Percentiles rank a stretch among this genome's conserved stretches.
Evolutionary conservation across 2,329 filamentous ascomycete species (phyloP).

Genomic region (Tolypocladium capitatum): DNA sequence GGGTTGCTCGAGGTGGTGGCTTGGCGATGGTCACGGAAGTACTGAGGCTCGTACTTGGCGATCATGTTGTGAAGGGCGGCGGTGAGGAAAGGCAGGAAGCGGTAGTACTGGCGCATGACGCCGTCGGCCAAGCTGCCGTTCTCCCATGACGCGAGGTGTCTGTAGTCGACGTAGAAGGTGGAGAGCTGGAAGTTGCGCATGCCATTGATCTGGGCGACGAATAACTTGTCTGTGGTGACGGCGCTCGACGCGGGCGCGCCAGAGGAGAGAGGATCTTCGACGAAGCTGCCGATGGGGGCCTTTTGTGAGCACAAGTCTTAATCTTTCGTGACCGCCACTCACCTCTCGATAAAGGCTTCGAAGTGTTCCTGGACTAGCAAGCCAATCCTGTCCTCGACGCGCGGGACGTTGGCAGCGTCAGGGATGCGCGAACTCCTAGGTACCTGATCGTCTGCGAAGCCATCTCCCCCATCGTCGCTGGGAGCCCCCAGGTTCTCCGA

Average conservation of each 20-base stretch:
- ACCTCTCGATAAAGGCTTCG: constrained; percentile 69
- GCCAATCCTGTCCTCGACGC: constrained; percentile 65
- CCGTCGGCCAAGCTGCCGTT: constrained; percentile 74
- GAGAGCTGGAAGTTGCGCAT: constrained; percentile 65
- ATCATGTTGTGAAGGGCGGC: constrained; percentile 85
- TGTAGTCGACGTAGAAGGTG: constrained; percentile 77
- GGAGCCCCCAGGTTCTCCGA: constrained; percentile 46
- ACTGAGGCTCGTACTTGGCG: constrained; percentile 83
- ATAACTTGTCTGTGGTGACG: constrained; percentile 67
- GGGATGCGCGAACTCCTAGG: constrained; percentile 35
- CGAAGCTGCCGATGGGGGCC: constrained; percentile 34
- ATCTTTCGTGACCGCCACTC: constrained; percentile 2
- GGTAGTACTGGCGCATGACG: constrained; percentile 84
- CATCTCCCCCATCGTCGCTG: constrained; percentile 50
- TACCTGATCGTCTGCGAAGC: constrained; percentile 52
- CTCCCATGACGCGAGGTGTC: constrained; percentile 64
- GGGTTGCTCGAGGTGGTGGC: constrained; percentile 61
- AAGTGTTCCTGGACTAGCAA: constrained; percentile 64
- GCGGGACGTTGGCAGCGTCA: constrained; percentile 43
- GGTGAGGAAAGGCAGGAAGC: constrained; percentile 84
- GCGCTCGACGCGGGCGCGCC: constrained; percentile 54
- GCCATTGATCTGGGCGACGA: constrained; percentile 70
- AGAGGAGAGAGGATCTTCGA: constrained; percentile 54
- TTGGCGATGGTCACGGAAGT: constrained; percentile 86
- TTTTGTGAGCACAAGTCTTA: background rate